A percentile compares a stretch with the other conserved stretches of the same genome.
phyloP scores from a whole-genome alignment of 768 basidiomycete species.

The Ramaria rubella region DNA sequence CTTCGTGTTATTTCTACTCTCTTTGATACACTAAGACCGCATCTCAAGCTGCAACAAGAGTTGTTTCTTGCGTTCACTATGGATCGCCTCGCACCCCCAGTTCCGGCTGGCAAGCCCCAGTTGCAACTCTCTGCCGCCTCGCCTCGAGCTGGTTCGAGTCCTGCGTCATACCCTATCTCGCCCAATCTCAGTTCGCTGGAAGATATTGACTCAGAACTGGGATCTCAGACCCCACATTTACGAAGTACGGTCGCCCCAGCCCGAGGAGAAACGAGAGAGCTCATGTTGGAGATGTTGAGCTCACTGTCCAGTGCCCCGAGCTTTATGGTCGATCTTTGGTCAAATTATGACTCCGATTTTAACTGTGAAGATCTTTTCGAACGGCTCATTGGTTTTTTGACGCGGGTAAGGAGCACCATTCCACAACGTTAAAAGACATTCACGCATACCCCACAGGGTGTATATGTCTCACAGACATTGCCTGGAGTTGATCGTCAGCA shows the following conservation, averaged over 20 bases:
- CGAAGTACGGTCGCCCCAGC: conserved; percentile 66
- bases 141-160: conserved; percentile 15
- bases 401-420: conserved; percentile 50
- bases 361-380: conserved; percentile 97
- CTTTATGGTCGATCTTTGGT: conserved; percentile 93
- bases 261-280: conserved; percentile 78
- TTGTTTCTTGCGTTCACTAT: conserved; percentile 92
- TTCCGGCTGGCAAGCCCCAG: conserved; percentile 20
- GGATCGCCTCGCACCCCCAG: conserved; percentile 72
- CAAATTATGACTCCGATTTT: conserved; percentile 95
- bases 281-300: conserved; percentile 82
- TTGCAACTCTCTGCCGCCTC: not conserved
- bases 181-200: conserved; percentile 48
- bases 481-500: conserved; percentile 57
- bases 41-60: conserved; percentile 92
- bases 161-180: conserved; percentile 23
- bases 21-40: conserved; percentile 76
- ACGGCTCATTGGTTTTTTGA: conserved; percentile 78
- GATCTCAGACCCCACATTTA: conserved; percentile 28
- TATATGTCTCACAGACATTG: conserved; percentile 63
- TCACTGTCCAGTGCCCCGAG: conserved; percentile 77
- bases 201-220: conserved; percentile 43
- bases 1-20: conserved; percentile 84
- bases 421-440: not conserved
- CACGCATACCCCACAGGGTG: conserved; percentile 44